These are phyloP conservation scores for Quercus tomentella DNA, from an alignment of 331 rosid species.

Conservation along the genomic window DNA sequence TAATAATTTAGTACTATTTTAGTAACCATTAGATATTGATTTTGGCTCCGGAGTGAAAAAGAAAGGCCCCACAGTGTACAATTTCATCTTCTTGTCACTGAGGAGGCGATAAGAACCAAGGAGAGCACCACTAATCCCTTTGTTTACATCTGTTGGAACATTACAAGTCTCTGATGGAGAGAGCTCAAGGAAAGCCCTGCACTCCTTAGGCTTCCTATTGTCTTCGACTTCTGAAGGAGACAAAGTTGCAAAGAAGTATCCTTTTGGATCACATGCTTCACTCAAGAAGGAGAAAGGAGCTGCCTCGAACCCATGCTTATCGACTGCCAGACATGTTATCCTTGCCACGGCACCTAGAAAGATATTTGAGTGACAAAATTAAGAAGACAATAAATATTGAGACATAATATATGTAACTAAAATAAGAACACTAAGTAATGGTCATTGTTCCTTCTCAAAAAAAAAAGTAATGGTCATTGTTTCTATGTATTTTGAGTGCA, in stretches of 20 bases:
- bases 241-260: slow-evolving; percentile 49
- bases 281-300: slow-evolving; percentile 42
- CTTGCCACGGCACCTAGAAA: slow-evolving; percentile 49
- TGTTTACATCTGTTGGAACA: slow-evolving; percentile 33
- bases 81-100: slow-evolving; percentile 24
- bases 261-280: slow-evolving; percentile 38
- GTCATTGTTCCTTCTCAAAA: no score
- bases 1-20: background rate
- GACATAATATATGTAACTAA: no score
- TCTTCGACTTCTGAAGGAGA: slow-evolving; percentile 36
- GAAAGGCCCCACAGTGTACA: slow-evolving; percentile 34
- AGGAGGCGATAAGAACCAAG: slow-evolving; percentile 30
- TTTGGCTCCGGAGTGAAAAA: slow-evolving; percentile 13
- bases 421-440: no score
- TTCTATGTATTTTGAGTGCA: no score
- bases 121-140: slow-evolving; percentile 31
- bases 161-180: slow-evolving; percentile 36
- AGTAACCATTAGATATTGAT: slow-evolving; percentile 16
- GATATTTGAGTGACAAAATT: background rate
- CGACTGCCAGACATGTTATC: slow-evolving; percentile 40
- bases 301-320: slow-evolving; percentile 39
- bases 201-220: slow-evolving; percentile 26
- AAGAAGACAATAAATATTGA: background rate
- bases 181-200: slow-evolving; percentile 38
- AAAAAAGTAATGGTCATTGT: no score